Evolutionary conservation across 495 filamentous ascomycete genomes (phyloP), one percentile per base, ranked within the genome.

Genomic region (Trichoderma orchidacearum): DNA sequence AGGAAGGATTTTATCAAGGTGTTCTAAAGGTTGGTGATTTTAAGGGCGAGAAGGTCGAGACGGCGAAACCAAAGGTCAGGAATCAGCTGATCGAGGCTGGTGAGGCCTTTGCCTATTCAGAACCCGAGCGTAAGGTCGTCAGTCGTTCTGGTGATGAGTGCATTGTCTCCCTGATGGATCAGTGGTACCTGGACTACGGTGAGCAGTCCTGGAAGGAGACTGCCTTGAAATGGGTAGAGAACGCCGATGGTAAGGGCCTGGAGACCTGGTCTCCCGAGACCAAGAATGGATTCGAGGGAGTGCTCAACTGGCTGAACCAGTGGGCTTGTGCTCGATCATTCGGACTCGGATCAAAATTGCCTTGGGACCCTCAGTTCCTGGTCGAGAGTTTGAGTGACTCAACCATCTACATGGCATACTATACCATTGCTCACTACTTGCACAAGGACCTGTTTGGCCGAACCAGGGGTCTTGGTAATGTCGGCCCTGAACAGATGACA

Each of bases 121-220:
- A 98, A 69, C 92, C 93, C 9, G 91, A 95, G 68, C 85, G 87
- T 53, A 80, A 83, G 64, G 93, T 96, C 60, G 80, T 91, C 34
- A 88, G 85, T 63, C 77, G 93, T 64, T 90, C 85, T 62, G 88
- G 83, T 7, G 93, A 98, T 58, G 85, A 90, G 38, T 95, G 91
- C 68, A 86, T 93, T 34, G 93, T 92, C 56, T 92, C 92, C 7
- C 85, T 90, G 64, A 83, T 96, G 59, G 92, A 95, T 60, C 93
- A 98, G 68, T 98, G 92, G 88, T 98, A 91, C 70, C 71, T 97
- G 60, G 92, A 95, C 71, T 98, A 98, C 61, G 93, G 89, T 56
- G 89, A 90, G 75, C 84, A 87, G 52, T 74, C 81, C 52, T 96
- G 90, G 90, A 62, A 63, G 64, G 65, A 85, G 55, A 71, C 76